Evolutionary conservation across 768 basidiomycete species (phyloP).

Genomic region (Gyrodon lividus): DNA sequence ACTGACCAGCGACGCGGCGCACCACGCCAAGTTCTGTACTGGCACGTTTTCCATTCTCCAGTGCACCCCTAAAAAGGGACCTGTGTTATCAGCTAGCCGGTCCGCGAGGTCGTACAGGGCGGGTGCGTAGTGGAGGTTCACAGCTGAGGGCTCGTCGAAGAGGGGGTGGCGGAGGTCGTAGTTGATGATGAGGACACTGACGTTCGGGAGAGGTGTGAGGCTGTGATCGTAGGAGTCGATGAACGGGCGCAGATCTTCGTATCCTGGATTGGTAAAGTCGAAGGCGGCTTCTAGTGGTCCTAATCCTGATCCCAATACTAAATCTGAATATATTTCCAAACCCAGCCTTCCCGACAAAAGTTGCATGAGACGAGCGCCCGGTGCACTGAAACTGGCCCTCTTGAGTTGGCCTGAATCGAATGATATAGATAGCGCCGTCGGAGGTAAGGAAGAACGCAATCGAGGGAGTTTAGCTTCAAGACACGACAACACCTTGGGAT

Average conservation of each 20-base stretch:
- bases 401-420: constrained; percentile 5
- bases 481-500: constrained; percentile 21
- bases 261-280: constrained; percentile 4
- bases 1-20: constrained; percentile 50
- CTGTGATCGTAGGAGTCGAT: constrained; percentile 13
- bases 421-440: constrained; percentile 7
- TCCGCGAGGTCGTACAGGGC: constrained; percentile 42
- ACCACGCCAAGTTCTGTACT: constrained; percentile 40
- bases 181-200: constrained; percentile 50
- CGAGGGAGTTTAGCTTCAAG: constrained; percentile 17
- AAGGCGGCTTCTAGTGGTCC: constrained; percentile 13
- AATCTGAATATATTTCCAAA: not conserved
- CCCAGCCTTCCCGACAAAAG: constrained; percentile 16
- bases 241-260: constrained; percentile 13
- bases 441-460: constrained; percentile 8
- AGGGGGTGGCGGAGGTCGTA: constrained; percentile 52
- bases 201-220: constrained; percentile 20
- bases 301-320: constrained; percentile 12
- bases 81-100: constrained; percentile 32
- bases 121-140: constrained; percentile 43
- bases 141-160: constrained; percentile 27
- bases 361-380: constrained; percentile 9
- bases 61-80: constrained; percentile 49
- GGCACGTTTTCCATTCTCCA: constrained; percentile 58
- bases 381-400: constrained; percentile 5